Conservation (phyloP, 164 flowering plant species). For the Nelumbo lutea region DNA sequence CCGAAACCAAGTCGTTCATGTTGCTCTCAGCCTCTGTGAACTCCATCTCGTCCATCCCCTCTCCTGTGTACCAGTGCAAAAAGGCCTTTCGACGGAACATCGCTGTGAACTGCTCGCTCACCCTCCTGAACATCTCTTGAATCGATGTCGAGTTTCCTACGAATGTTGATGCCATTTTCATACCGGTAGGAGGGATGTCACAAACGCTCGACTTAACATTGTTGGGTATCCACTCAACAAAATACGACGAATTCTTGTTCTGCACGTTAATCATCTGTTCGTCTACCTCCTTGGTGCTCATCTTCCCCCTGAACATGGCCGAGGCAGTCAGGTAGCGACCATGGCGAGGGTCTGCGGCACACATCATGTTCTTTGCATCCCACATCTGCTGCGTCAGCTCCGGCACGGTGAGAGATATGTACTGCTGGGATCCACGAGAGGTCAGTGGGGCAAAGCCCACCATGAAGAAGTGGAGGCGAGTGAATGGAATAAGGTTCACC, state of each 20-base stretch:
- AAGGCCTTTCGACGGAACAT: constrained; percentile 88
- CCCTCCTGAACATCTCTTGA: constrained; percentile 73
- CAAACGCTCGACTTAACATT: constrained; percentile 47
- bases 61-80: constrained; percentile 83
- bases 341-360: constrained; percentile 81
- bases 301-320: constrained; percentile 48
- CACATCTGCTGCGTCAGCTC: constrained; percentile 89
- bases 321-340: constrained; percentile 84
- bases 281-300: no score
- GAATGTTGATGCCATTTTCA: constrained; percentile 79
- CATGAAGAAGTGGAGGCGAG: constrained; percentile 91
- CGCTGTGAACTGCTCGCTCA: constrained; percentile 88
- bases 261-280: constrained; percentile 74
- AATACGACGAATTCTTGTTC: constrained; percentile 86
- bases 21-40: constrained; percentile 22
- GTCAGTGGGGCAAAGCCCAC: constrained; percentile 87
- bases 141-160: constrained; percentile 48
- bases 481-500: constrained; percentile 80
- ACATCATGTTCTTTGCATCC: constrained; percentile 88
- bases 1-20: constrained; percentile 88
- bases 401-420: constrained; percentile 74
- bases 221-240: constrained; percentile 79
- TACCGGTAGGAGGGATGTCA: constrained; percentile 43
- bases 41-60: constrained; percentile 91
- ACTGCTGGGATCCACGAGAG: constrained; percentile 81